Conservation (phyloP, 164 flowering plant genomes). For the Stephania japonica region DNA sequence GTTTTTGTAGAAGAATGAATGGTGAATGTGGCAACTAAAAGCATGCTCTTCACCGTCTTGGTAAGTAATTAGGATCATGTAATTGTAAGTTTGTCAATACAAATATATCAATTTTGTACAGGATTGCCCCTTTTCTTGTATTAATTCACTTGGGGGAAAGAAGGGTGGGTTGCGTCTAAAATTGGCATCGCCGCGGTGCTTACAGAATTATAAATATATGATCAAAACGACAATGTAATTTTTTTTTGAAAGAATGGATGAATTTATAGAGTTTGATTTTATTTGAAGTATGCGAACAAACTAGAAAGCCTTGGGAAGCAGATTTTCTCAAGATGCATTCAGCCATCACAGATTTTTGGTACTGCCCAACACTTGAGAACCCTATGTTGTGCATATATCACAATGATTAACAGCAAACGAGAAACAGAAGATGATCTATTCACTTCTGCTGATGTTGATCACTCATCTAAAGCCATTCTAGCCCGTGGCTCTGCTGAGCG, state of each 20-base stretch:
- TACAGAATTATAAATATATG: not conserved
- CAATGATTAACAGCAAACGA: not conserved
- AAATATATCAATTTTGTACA: slow-evolving; percentile 1
- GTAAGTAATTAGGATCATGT: not conserved
- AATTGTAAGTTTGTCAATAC: not conserved
- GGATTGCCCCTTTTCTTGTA: not conserved
- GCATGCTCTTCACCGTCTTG: not conserved
- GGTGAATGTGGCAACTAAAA: not conserved
- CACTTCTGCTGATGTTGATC: not conserved
- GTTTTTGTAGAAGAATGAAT: slow-evolving; percentile 8
- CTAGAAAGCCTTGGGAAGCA: too few species aligned
- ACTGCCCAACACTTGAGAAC: not conserved
- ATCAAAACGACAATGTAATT: not conserved
- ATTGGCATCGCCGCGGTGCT: not conserved
- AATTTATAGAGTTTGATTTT: too few species aligned
- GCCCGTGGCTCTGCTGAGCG: slow-evolving; percentile 16
- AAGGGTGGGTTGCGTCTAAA: not conserved
- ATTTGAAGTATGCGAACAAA: too few species aligned
- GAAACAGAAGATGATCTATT: not conserved
- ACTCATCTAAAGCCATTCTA: not conserved
- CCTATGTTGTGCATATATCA: not conserved
- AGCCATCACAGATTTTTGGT: too few species aligned
- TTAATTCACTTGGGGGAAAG: not conserved
- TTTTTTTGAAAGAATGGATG: too few species aligned
- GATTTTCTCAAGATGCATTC: too few species aligned